Evolutionary conservation across 2,329 filamentous ascomycete genomes (phyloP).

Genomic region (Biscogniauxia marginata): DNA sequence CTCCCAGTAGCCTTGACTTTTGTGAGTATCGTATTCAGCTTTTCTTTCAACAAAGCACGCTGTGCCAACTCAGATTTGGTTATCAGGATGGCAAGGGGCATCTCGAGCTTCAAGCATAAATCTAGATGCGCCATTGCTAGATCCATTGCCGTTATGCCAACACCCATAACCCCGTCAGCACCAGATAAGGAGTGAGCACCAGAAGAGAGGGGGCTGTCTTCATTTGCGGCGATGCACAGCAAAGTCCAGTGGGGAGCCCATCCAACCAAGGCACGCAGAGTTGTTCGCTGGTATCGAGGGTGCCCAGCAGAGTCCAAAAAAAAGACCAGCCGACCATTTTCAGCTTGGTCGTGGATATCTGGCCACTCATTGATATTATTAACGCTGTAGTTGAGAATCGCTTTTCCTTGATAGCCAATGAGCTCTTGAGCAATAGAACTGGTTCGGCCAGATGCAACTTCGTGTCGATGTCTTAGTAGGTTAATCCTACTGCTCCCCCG

Average conservation of each 20-base stretch:
- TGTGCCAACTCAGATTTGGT: constrained; percentile 90
- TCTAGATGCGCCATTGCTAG: constrained; percentile 78
- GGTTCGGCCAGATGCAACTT: constrained; percentile 87
- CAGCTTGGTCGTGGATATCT: constrained; percentile 81
- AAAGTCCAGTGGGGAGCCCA: constrained; percentile 96
- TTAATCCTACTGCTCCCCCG: constrained; percentile 86
- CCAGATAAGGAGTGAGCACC: constrained; percentile 45
- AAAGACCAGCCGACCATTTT: constrained; percentile 75
- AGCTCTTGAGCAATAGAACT: constrained; percentile 94
- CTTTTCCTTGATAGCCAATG: constrained; percentile 69
- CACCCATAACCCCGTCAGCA: constrained; percentile 50
- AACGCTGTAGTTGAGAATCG: constrained; percentile 79
- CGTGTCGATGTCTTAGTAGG: constrained; percentile 87
- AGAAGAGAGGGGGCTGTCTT: constrained; percentile 47
- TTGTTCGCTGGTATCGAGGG: constrained; percentile 84
- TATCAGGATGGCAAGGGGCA: constrained; percentile 78
- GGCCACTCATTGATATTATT: constrained; percentile 90
- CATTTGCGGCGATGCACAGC: constrained; percentile 82
- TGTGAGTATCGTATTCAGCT: constrained; percentile 71
- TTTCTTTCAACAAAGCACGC: constrained; percentile 66
- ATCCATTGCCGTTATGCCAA: constrained; percentile 60
- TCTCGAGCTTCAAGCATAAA: constrained; percentile 75
- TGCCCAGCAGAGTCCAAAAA: constrained; percentile 91
- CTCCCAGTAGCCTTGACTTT: constrained; percentile 74
- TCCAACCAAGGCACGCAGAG: constrained; percentile 83